phyloP scores from a whole-genome alignment of 2,329 filamentous ascomycete genomes.

The Aspergillus quadricinctus region DNA sequence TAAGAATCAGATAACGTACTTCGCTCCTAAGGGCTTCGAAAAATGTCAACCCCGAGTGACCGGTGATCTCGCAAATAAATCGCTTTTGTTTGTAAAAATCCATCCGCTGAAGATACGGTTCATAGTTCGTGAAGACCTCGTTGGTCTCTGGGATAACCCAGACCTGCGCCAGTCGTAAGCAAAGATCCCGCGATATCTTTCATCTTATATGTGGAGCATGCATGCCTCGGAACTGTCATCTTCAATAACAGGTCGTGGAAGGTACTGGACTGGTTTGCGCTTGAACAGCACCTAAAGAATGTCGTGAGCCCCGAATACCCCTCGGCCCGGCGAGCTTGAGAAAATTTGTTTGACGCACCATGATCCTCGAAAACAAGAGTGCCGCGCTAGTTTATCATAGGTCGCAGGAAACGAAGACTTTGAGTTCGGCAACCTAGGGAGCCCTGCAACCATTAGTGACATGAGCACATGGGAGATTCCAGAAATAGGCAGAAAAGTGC shows the following conservation, averaged over 20 bases:
- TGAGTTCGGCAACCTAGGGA: neutral
- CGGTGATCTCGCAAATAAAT: constrained; percentile 95
- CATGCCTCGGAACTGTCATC: constrained; percentile 80
- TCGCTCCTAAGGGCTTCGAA: constrained; percentile 91
- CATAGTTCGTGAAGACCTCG: constrained; percentile 85
- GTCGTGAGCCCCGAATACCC: constrained; percentile 15
- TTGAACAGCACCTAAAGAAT: constrained; percentile 79
- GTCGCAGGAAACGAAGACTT: neutral
- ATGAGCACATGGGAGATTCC: neutral
- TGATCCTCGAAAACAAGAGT: constrained; percentile 17
- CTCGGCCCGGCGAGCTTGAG: neutral
- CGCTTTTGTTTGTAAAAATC: constrained; percentile 92
- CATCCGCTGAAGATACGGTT: constrained; percentile 78
- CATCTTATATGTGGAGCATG: constrained; percentile 10
- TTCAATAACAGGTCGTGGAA: constrained; percentile 66
- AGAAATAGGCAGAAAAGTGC: neutral
- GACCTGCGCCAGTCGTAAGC: constrained; percentile 54
- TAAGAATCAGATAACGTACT: constrained; percentile 51
- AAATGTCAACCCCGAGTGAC: constrained; percentile 84
- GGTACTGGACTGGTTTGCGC: constrained; percentile 85
- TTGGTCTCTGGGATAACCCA: constrained; percentile 89
- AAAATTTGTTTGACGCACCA: constrained; percentile 25
- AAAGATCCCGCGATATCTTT: constrained; percentile 2
- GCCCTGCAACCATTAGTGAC: constrained; percentile 11
- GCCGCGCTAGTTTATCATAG: constrained; percentile 26